phyloP scores from a whole-genome alignment of 371 early-diverging fungal species.

The Chytridium lagenaria region DNA sequence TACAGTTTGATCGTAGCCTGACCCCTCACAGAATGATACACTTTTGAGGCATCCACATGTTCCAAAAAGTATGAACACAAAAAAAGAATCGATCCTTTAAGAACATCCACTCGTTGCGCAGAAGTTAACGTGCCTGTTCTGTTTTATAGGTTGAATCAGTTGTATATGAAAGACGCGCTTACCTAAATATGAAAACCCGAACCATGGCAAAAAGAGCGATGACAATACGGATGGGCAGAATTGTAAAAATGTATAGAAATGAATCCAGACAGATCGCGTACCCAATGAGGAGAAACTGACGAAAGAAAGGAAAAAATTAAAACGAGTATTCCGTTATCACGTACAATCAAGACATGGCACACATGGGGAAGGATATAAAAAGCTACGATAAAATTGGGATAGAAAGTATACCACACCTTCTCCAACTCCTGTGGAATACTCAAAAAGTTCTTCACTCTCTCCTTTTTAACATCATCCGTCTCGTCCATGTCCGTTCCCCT shows the following conservation, averaged over 20 bases:
- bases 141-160: background rate
- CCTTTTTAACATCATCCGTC: conserved; percentile 78
- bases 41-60: conserved; percentile 81
- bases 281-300: conserved; percentile 84
- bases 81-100: conserved; percentile 78
- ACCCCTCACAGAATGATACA: conserved; percentile 95
- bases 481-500: conserved; percentile 75
- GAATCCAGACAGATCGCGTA: conserved; percentile 92
- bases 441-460: conserved; percentile 83
- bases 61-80: conserved; percentile 76
- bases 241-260: conserved; percentile 91
- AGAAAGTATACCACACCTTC: conserved; percentile 59
- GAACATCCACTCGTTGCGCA: conserved; percentile 83
- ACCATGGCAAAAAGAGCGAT: conserved; percentile 67
- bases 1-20: conserved; percentile 96
- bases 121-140: conserved; percentile 63
- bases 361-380: no score
- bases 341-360: no score
- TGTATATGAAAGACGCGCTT: background rate
- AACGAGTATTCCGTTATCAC: no score
- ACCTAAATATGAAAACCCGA: conserved; percentile 36
- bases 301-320: conserved; percentile 3
- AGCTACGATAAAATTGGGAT: background rate
- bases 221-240: conserved; percentile 85
- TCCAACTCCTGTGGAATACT: conserved; percentile 81